phyloP scores from a whole-genome alignment of 352 stramenopile genomes.

The Globisporangium iwayamae region DNA sequence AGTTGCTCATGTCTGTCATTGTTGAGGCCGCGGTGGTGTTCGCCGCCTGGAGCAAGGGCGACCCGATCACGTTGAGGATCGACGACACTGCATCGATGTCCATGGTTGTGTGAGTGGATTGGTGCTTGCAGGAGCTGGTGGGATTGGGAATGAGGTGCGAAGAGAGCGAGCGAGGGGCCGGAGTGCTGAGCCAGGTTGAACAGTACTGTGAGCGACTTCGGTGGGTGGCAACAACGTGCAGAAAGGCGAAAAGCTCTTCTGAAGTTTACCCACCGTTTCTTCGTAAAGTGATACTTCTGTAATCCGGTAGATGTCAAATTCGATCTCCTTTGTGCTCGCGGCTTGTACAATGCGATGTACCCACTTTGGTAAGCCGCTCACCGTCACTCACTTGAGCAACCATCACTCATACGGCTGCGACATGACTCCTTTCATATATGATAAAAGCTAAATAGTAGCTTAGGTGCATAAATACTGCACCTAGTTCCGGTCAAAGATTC shows the following conservation, averaged over 20 bases:
- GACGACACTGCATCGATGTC: slow-evolving; percentile 8
- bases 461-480: no score
- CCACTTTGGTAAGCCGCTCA: background rate
- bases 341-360: background rate
- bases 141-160: slow-evolving; percentile 5
- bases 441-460: background rate
- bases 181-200: background rate
- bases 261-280: background rate
- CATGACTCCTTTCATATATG: background rate
- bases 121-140: background rate
- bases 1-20: slow-evolving; percentile 22
- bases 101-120: background rate
- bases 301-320: background rate
- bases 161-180: background rate
- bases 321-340: background rate
- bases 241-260: background rate
- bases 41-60: slow-evolving; percentile 8
- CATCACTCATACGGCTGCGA: no score
- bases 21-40: slow-evolving; percentile 13
- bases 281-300: background rate
- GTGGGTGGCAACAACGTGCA: background rate
- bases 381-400: no score
- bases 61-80: background rate
- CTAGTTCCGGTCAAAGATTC: no score
- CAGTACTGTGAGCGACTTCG: no score